Conservation (phyloP, 2,329 filamentous ascomycete species). For the Ceratocystis ficicola region DNA sequence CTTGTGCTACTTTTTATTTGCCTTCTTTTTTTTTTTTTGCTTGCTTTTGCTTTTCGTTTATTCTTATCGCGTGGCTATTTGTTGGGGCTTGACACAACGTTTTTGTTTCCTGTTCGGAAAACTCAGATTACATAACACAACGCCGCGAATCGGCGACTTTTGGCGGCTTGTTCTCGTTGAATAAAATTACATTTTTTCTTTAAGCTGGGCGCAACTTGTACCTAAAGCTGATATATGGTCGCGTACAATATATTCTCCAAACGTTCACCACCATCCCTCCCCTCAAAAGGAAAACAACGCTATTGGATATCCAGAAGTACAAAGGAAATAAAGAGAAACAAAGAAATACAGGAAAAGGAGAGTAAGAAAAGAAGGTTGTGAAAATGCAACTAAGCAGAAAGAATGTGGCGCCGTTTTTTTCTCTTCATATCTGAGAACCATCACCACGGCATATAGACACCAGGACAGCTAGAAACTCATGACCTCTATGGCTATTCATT, state of each 20-base stretch:
- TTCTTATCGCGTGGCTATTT: not conserved
- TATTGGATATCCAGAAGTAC: not conserved
- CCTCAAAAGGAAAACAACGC: not conserved
- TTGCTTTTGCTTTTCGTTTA: conserved; percentile 8
- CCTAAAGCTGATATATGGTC: not conserved
- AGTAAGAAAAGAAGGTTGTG: not conserved
- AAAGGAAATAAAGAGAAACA: not conserved
- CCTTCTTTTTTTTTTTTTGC: conserved; percentile 15
- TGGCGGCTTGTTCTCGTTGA: too few species aligned
- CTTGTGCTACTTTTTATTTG: conserved; percentile 3
- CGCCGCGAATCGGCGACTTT: too few species aligned
- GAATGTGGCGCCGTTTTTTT: not conserved
- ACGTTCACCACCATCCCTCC: not conserved
- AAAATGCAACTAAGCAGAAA: not conserved
- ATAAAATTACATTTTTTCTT: too few species aligned
- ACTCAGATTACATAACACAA: too few species aligned
- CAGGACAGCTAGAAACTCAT: too few species aligned
- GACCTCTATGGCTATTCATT: too few species aligned
- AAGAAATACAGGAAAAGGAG: not conserved
- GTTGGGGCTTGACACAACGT: too few species aligned
- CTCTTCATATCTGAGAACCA: too few species aligned
- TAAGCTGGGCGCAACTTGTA: too few species aligned
- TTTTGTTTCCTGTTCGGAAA: too few species aligned
- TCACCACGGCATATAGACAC: too few species aligned
- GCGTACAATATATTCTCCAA: too few species aligned